These are phyloP conservation scores for Boechera divaricarpa DNA, from an alignment of 345 rosid genomes.

Conservation along the genomic window DNA sequence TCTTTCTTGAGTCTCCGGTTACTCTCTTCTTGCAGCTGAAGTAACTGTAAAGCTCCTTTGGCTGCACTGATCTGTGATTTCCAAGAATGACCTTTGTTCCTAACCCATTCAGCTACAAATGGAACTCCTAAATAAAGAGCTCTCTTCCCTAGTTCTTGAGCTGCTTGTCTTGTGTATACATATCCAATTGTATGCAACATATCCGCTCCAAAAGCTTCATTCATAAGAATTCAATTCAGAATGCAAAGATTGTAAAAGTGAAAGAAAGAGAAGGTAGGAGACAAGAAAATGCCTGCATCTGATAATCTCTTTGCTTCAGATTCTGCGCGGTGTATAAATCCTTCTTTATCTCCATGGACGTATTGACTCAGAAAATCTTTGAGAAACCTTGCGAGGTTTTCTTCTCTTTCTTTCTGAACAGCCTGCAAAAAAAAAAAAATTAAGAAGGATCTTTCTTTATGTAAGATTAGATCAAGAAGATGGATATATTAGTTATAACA, in stretches of 20 bases:
- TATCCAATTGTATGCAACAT: constrained; percentile 90
- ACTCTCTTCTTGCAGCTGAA: constrained; percentile 91
- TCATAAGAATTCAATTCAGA: background rate
- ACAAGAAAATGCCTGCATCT: constrained; percentile 63
- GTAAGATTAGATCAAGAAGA: constrained; percentile 17
- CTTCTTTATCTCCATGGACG: constrained; percentile 75
- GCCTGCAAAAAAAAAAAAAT: constrained; percentile 46
- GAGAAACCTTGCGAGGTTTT: constrained; percentile 73
- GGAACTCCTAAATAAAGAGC: constrained; percentile 85
- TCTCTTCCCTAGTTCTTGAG: constrained; percentile 95
- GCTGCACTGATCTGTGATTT: constrained; percentile 98
- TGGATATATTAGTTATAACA: background rate
- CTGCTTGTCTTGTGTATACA: constrained; percentile 89
- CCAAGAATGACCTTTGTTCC: constrained; percentile 91
- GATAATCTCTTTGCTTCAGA: constrained; percentile 88
- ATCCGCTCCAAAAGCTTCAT: constrained; percentile 78
- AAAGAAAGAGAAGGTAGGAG: constrained; percentile 5
- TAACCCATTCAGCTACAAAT: constrained; percentile 96
- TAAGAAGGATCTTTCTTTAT: constrained; percentile 1
- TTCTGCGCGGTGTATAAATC: constrained; percentile 66
- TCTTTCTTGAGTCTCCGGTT: constrained; percentile 64
- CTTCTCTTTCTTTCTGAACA: constrained; percentile 98
- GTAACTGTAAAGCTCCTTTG: constrained; percentile 93
- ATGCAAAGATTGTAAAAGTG: background rate
- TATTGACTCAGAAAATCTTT: constrained; percentile 74